Evolutionary conservation across 179 eudicot genomes (phyloP).

Genomic region (Silene vulgaris): DNA sequence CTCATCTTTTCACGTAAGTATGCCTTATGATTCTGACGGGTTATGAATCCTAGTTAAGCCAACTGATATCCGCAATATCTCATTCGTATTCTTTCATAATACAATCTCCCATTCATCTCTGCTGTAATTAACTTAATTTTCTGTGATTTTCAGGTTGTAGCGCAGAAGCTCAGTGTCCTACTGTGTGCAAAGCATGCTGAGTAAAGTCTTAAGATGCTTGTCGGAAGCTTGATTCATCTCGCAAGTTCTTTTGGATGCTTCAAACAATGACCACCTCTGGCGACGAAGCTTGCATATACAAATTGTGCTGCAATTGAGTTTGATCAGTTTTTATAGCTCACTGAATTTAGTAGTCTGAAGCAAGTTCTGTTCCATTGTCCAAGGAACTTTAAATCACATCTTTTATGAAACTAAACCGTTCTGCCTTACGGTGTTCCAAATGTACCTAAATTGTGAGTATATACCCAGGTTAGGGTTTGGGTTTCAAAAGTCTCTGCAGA

Average conservation of each 20-base stretch:
- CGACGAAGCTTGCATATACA: background rate
- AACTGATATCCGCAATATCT: too few relatives aligned
- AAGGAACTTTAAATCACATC: background rate
- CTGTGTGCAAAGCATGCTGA: background rate
- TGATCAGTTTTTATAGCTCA: background rate
- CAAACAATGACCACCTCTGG: background rate
- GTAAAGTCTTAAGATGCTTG: constrained; percentile 2
- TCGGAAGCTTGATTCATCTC: background rate
- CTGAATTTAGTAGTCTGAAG: constrained; percentile 5
- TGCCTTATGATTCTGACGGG: too few relatives aligned
- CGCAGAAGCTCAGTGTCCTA: background rate
- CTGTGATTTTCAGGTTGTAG: constrained; percentile 26
- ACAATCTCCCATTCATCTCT: background rate
- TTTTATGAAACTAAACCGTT: background rate
- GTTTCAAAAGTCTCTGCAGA: background rate
- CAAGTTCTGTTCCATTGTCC: background rate
- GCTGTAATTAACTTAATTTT: background rate
- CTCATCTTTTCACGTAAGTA: constrained; percentile 71
- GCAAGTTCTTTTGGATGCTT: background rate
- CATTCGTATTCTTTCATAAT: background rate
- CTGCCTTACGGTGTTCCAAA: background rate
- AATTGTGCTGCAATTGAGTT: background rate
- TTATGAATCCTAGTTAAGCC: too few relatives aligned
- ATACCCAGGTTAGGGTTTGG: background rate
- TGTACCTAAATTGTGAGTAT: background rate